phyloP scores from a whole-genome alignment of 495 filamentous ascomycete species.

The Aspergillus avenaceus region DNA sequence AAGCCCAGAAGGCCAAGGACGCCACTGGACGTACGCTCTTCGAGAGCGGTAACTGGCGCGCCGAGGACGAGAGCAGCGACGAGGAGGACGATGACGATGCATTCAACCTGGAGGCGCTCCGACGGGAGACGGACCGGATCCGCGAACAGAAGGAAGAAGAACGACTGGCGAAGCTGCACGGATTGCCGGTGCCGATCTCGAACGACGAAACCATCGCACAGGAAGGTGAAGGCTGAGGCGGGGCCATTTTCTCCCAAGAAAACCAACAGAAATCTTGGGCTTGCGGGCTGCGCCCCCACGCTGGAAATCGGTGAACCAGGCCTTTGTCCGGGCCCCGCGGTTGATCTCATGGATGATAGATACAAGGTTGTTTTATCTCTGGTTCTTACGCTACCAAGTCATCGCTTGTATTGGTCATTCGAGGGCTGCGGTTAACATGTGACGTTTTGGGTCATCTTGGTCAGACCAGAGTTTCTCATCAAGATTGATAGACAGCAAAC shows the following conservation, averaged over 20 bases:
- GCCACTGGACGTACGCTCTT: conserved; percentile 92
- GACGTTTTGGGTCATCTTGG: conserved; percentile 17
- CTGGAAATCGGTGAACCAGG: conserved; percentile 21
- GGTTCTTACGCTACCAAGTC: conserved; percentile 4
- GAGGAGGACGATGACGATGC: conserved; percentile 53
- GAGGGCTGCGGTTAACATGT: conserved; percentile 18
- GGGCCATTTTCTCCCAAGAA: conserved; percentile 14
- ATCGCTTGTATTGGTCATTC: conserved; percentile 15
- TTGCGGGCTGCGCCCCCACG: conserved; percentile 21
- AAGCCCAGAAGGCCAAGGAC: conserved; percentile 86
- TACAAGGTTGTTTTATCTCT: conserved; percentile 9
- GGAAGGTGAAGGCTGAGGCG: conserved; percentile 30
- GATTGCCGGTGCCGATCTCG: conserved; percentile 20
- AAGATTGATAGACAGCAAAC: no score
- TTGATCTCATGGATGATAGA: conserved; percentile 22
- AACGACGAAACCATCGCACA: conserved; percentile 20
- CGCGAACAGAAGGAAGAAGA: conserved; percentile 42
- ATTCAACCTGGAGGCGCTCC: conserved; percentile 77
- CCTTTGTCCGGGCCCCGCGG: conserved; percentile 21
- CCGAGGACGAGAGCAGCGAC: conserved; percentile 58
- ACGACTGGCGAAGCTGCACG: conserved; percentile 34
- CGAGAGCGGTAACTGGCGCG: conserved; percentile 90
- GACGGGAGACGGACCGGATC: conserved; percentile 65
- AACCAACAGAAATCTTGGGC: conserved; percentile 27
- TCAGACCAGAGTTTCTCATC: no score